Evolutionary conservation across 441 rosid genomes (phyloP), one percentile per base, ranked within the genome.

Genomic region (Croton laevigatus): DNA sequence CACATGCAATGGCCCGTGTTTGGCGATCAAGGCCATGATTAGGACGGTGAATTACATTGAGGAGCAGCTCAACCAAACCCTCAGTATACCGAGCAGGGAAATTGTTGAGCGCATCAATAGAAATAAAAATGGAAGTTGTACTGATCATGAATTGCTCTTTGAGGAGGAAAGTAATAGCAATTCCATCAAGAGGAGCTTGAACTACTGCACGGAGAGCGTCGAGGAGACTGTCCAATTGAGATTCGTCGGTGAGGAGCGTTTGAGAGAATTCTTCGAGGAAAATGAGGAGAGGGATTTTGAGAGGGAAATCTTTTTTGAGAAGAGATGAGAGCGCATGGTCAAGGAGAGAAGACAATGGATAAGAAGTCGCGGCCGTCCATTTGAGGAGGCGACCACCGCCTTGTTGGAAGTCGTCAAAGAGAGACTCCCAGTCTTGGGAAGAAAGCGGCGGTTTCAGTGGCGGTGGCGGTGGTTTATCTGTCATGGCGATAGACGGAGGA

Each of bases 111-210:
- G 86, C 80, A 68, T 83, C 82, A 11, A 87, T 17, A 13, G 97
- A 82, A 10, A 89, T 78, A 5, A 91, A 79, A 65, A 91, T 81
- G 32, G 94, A 88, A 20, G 97, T 84, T 37, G 86, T 71, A 27
- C 97, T 89, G 49, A 88, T 78, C 90, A 94, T 77, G 70, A 91
- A 80, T 37, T 94, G 98, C 73, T 90, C 98, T 73, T 94, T 94
- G 54, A 90, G 78, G 23, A 70, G 79, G 17, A 80, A 85, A 3
- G 89, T 82, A 70, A 84, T 70, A 76, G 79, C 66, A 65, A 82
- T 44, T 9, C 78, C 78, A 60, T 93, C 94, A 17, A 78, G 68
- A 0, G 98, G 98, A 22, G 97, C 80, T 66, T 93, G 98, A 46
- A 94, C 86, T 3, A 83, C 66, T 49, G 83, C 27, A 20, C 89